phyloP scores from a whole-genome alignment of 176 grass and related monocot species.

The Aegilops longissima region DNA sequence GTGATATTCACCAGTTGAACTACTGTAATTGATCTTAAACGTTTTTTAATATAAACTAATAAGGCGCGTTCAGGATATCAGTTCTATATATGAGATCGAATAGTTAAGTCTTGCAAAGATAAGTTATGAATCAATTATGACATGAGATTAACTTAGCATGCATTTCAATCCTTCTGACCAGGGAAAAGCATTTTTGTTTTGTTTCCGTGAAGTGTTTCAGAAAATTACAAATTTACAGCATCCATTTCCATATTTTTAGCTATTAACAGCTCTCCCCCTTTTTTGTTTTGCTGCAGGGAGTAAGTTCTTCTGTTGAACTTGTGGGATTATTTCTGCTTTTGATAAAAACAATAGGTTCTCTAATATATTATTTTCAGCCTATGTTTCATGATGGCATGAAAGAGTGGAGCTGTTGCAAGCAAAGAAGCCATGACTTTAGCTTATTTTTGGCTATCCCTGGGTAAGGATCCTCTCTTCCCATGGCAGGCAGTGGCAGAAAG shows the following conservation, averaged over 20 bases:
- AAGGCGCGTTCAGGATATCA: not conserved
- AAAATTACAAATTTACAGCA: not conserved
- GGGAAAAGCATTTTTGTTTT: not conserved
- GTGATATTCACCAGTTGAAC: not conserved
- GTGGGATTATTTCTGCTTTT: slow-evolving; percentile 31
- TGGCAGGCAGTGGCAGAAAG: not conserved
- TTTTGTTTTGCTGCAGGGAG: slow-evolving; percentile 65
- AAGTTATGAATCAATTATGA: not conserved
- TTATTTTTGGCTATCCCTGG: slow-evolving; percentile 98
- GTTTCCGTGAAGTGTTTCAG: not conserved
- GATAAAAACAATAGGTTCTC: slow-evolving; percentile 5
- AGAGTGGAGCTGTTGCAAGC: slow-evolving; percentile 98
- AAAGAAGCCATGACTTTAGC: slow-evolving; percentile 99
- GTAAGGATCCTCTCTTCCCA: slow-evolving; percentile 47
- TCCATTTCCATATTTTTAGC: not conserved
- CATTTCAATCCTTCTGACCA: not conserved
- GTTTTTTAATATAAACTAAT: not conserved
- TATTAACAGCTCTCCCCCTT: not conserved
- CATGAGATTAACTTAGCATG: not conserved
- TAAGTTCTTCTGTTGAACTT: slow-evolving; percentile 48
- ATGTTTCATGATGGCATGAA: slow-evolving; percentile 96
- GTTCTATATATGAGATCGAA: not conserved
- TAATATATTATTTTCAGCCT: slow-evolving; percentile 65
- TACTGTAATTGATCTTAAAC: not conserved
- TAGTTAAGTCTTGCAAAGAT: slow-evolving; percentile 5